phyloP scores from a whole-genome alignment of 2,329 filamentous ascomycete genomes.

The Aspergillus sergii region DNA sequence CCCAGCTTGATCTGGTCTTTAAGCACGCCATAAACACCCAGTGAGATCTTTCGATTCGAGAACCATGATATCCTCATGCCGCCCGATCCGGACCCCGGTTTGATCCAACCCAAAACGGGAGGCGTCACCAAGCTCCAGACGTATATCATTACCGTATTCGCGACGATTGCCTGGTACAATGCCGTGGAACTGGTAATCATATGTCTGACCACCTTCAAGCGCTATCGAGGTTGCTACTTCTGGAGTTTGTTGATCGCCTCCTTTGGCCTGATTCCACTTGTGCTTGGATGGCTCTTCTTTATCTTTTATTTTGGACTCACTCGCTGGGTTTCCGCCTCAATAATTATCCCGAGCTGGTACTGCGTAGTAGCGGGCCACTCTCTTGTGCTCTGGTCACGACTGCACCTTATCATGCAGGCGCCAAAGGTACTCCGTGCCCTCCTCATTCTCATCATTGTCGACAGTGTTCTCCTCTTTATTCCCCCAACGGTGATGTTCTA shows the following conservation, averaged over 20 bases:
- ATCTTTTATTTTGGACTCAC: constrained; percentile 33
- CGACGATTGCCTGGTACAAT: constrained; percentile 48
- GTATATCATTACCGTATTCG: constrained; percentile 40
- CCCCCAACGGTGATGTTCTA: constrained; percentile 44
- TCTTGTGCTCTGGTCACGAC: constrained; percentile 48
- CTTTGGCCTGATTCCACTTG: constrained; percentile 41
- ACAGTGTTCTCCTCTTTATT: constrained; percentile 42
- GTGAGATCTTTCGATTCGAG: neutral
- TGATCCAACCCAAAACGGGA: neutral
- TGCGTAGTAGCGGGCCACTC: constrained; percentile 47
- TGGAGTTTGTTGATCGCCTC: constrained; percentile 45
- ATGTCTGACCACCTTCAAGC: constrained; percentile 46
- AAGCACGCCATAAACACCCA: neutral
- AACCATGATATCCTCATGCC: neutral
- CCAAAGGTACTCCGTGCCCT: constrained; percentile 35
- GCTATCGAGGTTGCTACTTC: constrained; percentile 48
- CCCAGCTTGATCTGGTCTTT: too few species aligned
- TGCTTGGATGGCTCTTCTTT: constrained; percentile 45
- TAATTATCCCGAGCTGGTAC: constrained; percentile 44
- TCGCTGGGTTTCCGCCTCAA: constrained; percentile 33
- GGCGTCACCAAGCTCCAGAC: neutral
- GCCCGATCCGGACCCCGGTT: neutral
- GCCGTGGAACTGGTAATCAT: constrained; percentile 48
- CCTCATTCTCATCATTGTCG: constrained; percentile 44
- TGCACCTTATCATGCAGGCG: constrained; percentile 44